These are phyloP conservation scores for Pythium monospermum DNA, from an alignment of 352 stramenopile genomes.

Conservation along the genomic window DNA sequence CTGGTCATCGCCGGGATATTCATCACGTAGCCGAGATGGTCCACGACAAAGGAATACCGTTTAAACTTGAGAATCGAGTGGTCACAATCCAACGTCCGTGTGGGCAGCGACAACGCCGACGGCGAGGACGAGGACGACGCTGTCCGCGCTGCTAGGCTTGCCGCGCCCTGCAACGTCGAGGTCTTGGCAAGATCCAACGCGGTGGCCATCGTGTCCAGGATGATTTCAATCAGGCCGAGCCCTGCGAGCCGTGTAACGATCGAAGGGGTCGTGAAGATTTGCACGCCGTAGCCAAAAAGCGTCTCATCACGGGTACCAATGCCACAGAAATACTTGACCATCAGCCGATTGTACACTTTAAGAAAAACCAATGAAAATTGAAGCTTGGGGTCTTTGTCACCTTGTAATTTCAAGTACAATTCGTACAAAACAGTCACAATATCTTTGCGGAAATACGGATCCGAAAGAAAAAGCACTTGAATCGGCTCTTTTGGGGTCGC, in stretches of 20 bases:
- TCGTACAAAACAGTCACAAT: conserved; percentile 89
- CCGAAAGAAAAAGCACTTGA: conserved; percentile 88
- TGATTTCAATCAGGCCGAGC: conserved; percentile 64
- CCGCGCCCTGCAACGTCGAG: conserved; percentile 25
- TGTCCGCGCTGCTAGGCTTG: conserved; percentile 17
- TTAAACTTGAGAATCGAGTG: conserved; percentile 91
- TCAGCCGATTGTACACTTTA: conserved; percentile 82
- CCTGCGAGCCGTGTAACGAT: conserved; percentile 66
- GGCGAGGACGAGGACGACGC: conserved; percentile 18
- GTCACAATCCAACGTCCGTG: conserved; percentile 83
- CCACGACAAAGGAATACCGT: conserved; percentile 88
- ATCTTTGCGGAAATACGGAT: conserved; percentile 94
- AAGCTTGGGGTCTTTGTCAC: conserved; percentile 93
- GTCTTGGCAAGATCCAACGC: conserved; percentile 67
- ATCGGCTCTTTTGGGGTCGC: conserved; percentile 65
- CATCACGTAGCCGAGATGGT: conserved; percentile 95
- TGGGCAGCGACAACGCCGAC: conserved; percentile 17
- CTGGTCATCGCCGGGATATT: conserved; percentile 83
- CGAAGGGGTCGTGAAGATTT: conserved; percentile 92
- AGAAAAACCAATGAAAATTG: conserved; percentile 88
- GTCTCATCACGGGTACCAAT: conserved; percentile 89
- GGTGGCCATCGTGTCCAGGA: conserved; percentile 73
- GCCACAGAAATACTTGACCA: conserved; percentile 85
- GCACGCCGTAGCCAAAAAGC: conserved; percentile 90
- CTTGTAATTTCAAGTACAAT: conserved; percentile 93